Evolutionary conservation across 164 flowering plant species (phyloP), one percentile per base, ranked within the genome.

Genomic region (Litsea cubeba): DNA sequence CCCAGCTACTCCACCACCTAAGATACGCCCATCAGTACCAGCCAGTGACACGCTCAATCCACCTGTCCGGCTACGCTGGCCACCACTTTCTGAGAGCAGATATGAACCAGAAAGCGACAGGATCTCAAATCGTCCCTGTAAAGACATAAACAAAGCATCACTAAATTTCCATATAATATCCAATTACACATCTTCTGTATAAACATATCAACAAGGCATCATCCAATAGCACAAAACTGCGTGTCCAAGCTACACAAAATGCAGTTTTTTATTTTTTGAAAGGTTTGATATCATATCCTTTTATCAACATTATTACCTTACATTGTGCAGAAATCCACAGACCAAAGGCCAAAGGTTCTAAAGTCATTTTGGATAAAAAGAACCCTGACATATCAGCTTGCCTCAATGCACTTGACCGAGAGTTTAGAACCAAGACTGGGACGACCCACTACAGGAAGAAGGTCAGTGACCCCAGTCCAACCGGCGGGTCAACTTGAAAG

Each of bases 1-100:
- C 71, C 98, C 97, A 28, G 97, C 94, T 69, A 94, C 97, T 54
- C 91, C 81, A 72, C 98, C 98, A 65, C 98, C 98, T 46, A 92
- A 78, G 65, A 94, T 93, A 20, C 95, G 91, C 15, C 98, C 97
- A 85, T 94, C 96, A 20, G 96, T 89, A 50, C 97, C 97, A 32
- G 97, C 88, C 70, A 94, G 75, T 0, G 94, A 83, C 58, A 90
- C 92, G 71, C 95, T 94, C 80, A 94, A 73, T 7, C 95, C 97
- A 72, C 98, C 98, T 17, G 90, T 89, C 78, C 97, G 82, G 83
- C 89, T 92, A 57, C 91, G 82, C 72, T 86, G 93, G 57, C 92
- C 92, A 22, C 89, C 91, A 81, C 79, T 81, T 72, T 94, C 97
- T 0, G 89, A 78, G 60, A 87, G 84, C 74, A 88, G 62, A 85